These are phyloP conservation scores for Datura wrightii DNA, from an alignment of 257 asterid genomes.

Conservation along the genomic window DNA sequence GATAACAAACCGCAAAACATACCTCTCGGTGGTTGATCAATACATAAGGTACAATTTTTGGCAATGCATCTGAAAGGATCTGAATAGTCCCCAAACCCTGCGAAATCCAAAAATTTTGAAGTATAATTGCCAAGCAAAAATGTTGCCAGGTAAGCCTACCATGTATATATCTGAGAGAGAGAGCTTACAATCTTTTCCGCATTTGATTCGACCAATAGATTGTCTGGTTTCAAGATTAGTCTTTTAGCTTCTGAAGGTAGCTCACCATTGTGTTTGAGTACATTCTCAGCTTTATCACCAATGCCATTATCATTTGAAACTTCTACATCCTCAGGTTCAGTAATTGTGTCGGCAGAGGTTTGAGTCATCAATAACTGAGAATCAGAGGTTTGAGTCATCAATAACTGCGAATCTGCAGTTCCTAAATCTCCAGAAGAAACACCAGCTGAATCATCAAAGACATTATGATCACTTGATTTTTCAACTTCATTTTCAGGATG, in stretches of 20 bases:
- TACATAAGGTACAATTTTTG: constrained; percentile 89
- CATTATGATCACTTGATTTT: constrained; percentile 50
- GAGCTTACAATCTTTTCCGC: constrained; percentile 67
- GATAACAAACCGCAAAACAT: constrained; percentile 35
- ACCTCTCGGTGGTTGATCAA: constrained; percentile 98
- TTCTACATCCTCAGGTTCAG: constrained; percentile 51
- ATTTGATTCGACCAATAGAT: constrained; percentile 55
- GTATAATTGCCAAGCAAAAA: background rate
- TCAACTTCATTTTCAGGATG: constrained; percentile 45
- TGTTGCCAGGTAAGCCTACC: background rate
- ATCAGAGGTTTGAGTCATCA: constrained; percentile 48
- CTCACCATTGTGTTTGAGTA: constrained; percentile 46
- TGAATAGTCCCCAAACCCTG: constrained; percentile 91
- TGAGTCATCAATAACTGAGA: constrained; percentile 47
- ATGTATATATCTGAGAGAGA: constrained; percentile 13
- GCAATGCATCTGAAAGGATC: constrained; percentile 91
- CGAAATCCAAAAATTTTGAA: constrained; percentile 36
- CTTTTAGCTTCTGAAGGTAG: constrained; percentile 51
- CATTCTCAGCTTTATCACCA: constrained; percentile 44
- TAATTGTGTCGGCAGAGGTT: constrained; percentile 46
- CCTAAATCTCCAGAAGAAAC: constrained; percentile 47
- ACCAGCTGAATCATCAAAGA: constrained; percentile 44
- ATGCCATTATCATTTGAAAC: constrained; percentile 51
- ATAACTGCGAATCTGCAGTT: constrained; percentile 46
- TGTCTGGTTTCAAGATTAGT: constrained; percentile 48